Conservation (phyloP, 768 basidiomycete species). For the Boletellus emodensis region DNA sequence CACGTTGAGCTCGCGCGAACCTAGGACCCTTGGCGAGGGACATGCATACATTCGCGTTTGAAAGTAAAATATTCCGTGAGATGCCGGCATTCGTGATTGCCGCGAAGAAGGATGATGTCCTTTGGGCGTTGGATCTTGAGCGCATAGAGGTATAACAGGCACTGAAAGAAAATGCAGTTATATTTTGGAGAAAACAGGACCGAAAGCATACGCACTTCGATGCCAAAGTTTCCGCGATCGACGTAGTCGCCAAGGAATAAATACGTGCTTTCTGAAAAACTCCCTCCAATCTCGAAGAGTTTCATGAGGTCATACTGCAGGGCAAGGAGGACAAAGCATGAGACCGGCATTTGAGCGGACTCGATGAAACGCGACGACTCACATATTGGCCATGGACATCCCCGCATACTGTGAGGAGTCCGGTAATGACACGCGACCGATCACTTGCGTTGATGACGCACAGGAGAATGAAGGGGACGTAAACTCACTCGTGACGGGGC, state of each 20-base stretch:
- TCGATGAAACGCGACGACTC: constrained; percentile 66
- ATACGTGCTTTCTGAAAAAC: constrained; percentile 78
- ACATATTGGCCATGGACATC: constrained; percentile 99
- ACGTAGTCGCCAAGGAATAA: constrained; percentile 97
- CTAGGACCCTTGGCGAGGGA: constrained; percentile 3
- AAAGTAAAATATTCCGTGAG: constrained; percentile 98
- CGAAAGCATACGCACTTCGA: constrained; percentile 46
- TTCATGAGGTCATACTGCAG: constrained; percentile 95
- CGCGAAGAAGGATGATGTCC: constrained; percentile 79
- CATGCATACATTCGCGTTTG: constrained; percentile 83
- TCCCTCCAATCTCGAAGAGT: constrained; percentile 92
- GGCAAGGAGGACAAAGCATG: neutral
- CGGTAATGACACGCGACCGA: constrained; percentile 3
- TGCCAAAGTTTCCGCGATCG: constrained; percentile 91
- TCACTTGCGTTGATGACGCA: constrained; percentile 4
- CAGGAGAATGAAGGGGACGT: neutral
- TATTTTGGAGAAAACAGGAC: neutral
- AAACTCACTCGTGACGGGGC: constrained; percentile 83
- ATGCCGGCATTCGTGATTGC: constrained; percentile 97
- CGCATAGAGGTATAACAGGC: constrained; percentile 88
- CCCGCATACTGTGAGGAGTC: constrained; percentile 67
- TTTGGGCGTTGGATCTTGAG: constrained; percentile 89
- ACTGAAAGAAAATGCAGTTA: constrained; percentile 38
- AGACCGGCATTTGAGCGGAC: constrained; percentile 59
- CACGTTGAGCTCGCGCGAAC: constrained; percentile 6